Base-by-base conservation (phyloP, 257 asterid genomes). In the Penstemon newberryi region DNA sequence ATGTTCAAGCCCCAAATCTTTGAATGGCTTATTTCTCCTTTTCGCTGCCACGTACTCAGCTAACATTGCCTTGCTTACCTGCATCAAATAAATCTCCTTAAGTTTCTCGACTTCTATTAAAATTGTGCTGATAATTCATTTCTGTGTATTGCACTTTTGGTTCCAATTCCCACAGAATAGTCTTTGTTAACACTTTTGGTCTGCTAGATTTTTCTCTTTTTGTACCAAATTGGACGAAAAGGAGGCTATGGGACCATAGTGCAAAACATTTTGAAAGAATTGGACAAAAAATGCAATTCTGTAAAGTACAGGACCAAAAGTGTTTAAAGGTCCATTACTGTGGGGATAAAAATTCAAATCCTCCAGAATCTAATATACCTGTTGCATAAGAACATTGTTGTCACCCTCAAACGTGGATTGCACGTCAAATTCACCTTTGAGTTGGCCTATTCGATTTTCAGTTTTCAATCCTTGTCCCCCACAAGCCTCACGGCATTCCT, bases 401-500 rank as follows among this genome's bases (percentile, higher is more conserved):
- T 94, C 97, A 25, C 99, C 99, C 85, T 91, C 97, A n/a, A 94
- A 94, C 36, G 99, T 94, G 64, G 91, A 85, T 72, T 94, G 96
- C 80, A 87, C 99, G 63, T 94, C 99, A 71, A 56, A 87, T 84
- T 94, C 99, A 59, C 83, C 95, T 84, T 94, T 94, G 56, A 86
- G 82, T 70, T 87, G 99, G 70, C 97, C 99, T 69, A 94, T 74
- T 42, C 95, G 95, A 72, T 94, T 94, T 67, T 94, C 99, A 36
- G 96, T 89, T 83, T 91, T 94, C 72, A 89, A 43, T 42, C 99
- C 99, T 82, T 94, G 97, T 44, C 99, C 97, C 19, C 99, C 99
- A 71, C 97, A 91, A 7, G 97, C 99, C 82, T 94, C 99, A 11
- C 99, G 92, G 38, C 97, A 94, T 85, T 91, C 99, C 96, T 93